These are phyloP conservation scores for Penicillium sp. DNA, from an alignment of 2,329 filamentous ascomycete species.

Conservation along the genomic window DNA sequence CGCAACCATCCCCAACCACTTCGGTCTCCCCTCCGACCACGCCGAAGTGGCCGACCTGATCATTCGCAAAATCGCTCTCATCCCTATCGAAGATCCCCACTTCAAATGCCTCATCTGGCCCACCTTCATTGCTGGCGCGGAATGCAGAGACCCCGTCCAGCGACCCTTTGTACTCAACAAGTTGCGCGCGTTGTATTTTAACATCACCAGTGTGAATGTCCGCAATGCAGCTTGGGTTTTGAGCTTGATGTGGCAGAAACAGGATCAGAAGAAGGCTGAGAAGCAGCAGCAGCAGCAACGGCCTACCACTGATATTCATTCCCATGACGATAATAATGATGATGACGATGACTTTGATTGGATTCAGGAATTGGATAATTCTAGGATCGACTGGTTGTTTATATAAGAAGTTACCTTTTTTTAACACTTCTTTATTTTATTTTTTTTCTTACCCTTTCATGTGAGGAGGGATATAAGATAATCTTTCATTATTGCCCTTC, in stretches of 20 bases:
- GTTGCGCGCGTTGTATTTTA: constrained; percentile 29
- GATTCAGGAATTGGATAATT: constrained; percentile 35
- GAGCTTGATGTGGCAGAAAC: constrained; percentile 35
- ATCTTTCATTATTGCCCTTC: too few relatives aligned
- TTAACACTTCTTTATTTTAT: too few relatives aligned
- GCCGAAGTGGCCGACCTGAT: constrained; percentile 30
- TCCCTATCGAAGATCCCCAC: constrained; percentile 30
- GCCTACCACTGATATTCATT: too few relatives aligned
- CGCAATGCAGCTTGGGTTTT: constrained; percentile 35
- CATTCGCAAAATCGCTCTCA: constrained; percentile 29
- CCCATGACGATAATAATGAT: constrained; percentile 16
- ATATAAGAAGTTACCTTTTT: too few relatives aligned
- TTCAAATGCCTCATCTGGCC: constrained; percentile 41
- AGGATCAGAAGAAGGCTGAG: constrained; percentile 24
- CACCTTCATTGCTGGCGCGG: constrained; percentile 38
- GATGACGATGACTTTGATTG: constrained; percentile 32
- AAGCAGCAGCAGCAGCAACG: too few relatives aligned
- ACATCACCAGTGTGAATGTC: constrained; percentile 33
- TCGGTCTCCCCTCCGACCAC: constrained; percentile 26
- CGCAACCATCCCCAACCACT: too few relatives aligned
- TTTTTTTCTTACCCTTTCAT: too few relatives aligned
- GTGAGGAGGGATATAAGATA: too few relatives aligned
- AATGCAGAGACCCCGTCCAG: constrained; percentile 30
- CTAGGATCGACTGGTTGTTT: constrained; percentile 35
- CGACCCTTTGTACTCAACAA: constrained; percentile 28